These are phyloP conservation scores for Auriscalpium vulgare DNA, from an alignment of 768 basidiomycete genomes.

Conservation along the genomic window DNA sequence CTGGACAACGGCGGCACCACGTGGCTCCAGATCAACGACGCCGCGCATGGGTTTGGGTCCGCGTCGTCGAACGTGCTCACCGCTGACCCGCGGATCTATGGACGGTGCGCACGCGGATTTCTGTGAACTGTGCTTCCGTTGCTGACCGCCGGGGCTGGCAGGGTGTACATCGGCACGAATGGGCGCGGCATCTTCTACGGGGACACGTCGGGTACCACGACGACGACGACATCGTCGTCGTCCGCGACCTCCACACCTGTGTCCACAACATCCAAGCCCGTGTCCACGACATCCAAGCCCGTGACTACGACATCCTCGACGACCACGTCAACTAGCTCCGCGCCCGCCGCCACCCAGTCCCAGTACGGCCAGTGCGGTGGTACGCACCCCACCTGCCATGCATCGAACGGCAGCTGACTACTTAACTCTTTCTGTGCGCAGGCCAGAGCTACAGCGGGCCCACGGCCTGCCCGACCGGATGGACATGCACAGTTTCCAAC, in stretches of 20 bases:
- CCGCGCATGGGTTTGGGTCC: slow-evolving; percentile 48
- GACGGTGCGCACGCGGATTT: slow-evolving; percentile 31
- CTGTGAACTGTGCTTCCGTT: not conserved
- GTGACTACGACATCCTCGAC: slow-evolving; percentile 17
- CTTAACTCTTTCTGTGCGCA: slow-evolving; percentile 20
- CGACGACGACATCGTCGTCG: slow-evolving; percentile 16
- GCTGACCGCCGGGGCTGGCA: slow-evolving; percentile 13
- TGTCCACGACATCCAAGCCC: slow-evolving; percentile 12
- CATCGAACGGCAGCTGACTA: not conserved
- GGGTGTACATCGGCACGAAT: slow-evolving; percentile 55
- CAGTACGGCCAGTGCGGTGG: slow-evolving; percentile 40
- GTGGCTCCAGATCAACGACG: slow-evolving; percentile 56
- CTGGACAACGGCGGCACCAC: slow-evolving; percentile 47
- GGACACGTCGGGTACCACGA: slow-evolving; percentile 13
- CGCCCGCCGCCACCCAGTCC: slow-evolving; percentile 9
- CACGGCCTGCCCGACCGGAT: slow-evolving; percentile 27
- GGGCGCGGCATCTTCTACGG: slow-evolving; percentile 49
- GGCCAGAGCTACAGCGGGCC: slow-evolving; percentile 32
- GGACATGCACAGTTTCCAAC: slow-evolving; percentile 30
- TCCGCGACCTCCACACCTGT: slow-evolving; percentile 10
- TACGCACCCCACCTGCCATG: not conserved
- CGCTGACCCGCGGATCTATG: slow-evolving; percentile 46
- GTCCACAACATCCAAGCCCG: slow-evolving; percentile 7
- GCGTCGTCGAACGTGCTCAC: slow-evolving; percentile 38
- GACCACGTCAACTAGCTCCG: slow-evolving; percentile 16